These are phyloP conservation scores for Ichthyophthirius multifiliis DNA, from an alignment of 169 alveolate genomes.

Conservation along the genomic window DNA sequence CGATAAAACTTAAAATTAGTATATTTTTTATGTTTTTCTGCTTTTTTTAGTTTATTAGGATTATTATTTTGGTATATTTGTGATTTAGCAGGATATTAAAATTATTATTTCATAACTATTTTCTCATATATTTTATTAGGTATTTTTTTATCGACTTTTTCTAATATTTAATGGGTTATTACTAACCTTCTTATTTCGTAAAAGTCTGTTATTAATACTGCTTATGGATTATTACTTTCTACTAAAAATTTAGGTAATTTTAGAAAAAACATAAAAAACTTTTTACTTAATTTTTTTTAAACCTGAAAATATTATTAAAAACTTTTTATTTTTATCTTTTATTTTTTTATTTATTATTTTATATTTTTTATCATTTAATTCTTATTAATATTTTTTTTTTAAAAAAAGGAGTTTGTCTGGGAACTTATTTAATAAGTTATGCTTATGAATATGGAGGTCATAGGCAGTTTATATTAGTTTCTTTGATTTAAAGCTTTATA, in stretches of 20 bases:
- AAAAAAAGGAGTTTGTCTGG: no score
- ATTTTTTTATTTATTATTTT: no score
- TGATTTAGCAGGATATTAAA: background rate
- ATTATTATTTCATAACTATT: background rate
- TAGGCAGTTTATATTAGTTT: no score
- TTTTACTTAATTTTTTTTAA: no score
- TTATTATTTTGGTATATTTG: background rate
- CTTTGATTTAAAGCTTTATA: no score
- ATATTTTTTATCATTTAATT: no score
- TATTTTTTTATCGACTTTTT: background rate
- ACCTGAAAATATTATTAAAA: no score
- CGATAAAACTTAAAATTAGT: background rate
- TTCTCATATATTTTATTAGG: background rate
- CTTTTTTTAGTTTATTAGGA: background rate
- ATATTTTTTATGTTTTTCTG: background rate
- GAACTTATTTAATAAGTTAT: no score
- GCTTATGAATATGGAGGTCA: no score
- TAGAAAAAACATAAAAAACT: no score
- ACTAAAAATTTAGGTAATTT: slow-evolving; percentile 5
- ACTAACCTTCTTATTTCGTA: background rate
- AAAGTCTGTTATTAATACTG: background rate
- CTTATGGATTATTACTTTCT: background rate
- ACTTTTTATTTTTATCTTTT: no score
- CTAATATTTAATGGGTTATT: background rate
- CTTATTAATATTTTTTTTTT: no score